Conservation (phyloP, 2,329 filamentous ascomycete species). For the Fusarium sacchari region DNA sequence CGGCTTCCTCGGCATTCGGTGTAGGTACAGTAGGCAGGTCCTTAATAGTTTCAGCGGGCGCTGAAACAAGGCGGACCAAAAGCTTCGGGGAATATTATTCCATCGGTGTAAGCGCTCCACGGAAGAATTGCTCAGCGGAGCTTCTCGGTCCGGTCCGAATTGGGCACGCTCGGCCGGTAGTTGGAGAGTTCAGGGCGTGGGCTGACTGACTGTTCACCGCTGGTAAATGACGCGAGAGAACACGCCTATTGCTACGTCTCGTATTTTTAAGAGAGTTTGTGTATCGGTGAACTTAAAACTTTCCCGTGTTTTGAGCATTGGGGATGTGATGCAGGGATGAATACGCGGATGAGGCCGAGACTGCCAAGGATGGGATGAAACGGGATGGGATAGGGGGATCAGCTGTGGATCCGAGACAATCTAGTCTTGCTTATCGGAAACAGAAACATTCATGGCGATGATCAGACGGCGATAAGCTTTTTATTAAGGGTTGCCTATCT, state of each 20-base stretch:
- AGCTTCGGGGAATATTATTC: not conserved
- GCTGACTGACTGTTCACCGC: not conserved
- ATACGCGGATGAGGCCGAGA: not conserved
- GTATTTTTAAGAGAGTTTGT: not conserved
- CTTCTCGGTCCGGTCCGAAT: conserved; percentile 11
- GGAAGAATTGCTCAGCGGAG: conserved; percentile 23
- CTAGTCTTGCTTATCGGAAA: not conserved
- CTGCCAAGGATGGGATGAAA: not conserved
- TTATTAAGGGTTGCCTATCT: not conserved
- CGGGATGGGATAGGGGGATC: not conserved
- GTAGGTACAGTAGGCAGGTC: not conserved
- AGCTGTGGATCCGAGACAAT: no score
- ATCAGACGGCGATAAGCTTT: not conserved
- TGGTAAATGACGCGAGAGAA: rapidly evolving
- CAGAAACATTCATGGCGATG: not conserved
- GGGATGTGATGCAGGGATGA: not conserved
- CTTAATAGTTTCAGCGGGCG: conserved; percentile 26
- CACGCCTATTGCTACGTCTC: not conserved
- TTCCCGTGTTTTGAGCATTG: not conserved
- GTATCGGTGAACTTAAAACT: not conserved
- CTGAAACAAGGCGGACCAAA: not conserved
- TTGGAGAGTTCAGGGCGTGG: not conserved
- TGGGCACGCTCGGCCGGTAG: not conserved
- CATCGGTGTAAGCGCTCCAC: conserved; percentile 23
- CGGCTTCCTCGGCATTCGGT: not conserved